Conservation (phyloP, 257 asterid species). For the Verbena officinalis region DNA sequence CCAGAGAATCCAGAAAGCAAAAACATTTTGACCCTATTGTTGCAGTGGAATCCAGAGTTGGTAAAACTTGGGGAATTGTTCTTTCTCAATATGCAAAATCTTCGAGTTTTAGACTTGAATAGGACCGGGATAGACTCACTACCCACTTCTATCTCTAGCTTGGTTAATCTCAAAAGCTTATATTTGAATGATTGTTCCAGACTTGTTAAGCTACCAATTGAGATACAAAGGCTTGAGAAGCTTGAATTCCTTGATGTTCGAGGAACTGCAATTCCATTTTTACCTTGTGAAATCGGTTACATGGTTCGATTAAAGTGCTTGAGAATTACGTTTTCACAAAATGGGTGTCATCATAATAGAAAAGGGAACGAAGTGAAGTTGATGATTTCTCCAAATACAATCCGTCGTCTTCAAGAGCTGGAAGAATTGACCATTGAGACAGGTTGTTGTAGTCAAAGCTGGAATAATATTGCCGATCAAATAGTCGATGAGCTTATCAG, state of each 20-base stretch:
- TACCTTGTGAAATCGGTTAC: conserved; percentile 10
- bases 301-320: conserved; percentile 22
- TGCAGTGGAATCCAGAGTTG: conserved; percentile 16
- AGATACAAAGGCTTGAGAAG: background rate
- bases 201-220: conserved; percentile 14
- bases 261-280: conserved; percentile 13
- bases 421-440: conserved; percentile 30
- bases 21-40: conserved; percentile 14
- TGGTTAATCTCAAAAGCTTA: conserved; percentile 21
- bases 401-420: conserved; percentile 4
- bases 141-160: conserved; percentile 15
- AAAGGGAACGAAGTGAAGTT: background rate
- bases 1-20: background rate
- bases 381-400: conserved; percentile 8
- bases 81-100: conserved; percentile 22
- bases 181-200: conserved; percentile 26
- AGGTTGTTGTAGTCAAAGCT: background rate
- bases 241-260: conserved; percentile 33
- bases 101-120: conserved; percentile 30
- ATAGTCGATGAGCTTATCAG: background rate
- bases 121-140: conserved; percentile 13
- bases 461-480: conserved; percentile 4
- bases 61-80: conserved; percentile 4
- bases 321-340: conserved; percentile 21
- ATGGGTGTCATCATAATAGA: background rate